Evolutionary conservation across 2,329 filamentous ascomycete species (phyloP).

Genomic region (Trichoderma hamatum): DNA sequence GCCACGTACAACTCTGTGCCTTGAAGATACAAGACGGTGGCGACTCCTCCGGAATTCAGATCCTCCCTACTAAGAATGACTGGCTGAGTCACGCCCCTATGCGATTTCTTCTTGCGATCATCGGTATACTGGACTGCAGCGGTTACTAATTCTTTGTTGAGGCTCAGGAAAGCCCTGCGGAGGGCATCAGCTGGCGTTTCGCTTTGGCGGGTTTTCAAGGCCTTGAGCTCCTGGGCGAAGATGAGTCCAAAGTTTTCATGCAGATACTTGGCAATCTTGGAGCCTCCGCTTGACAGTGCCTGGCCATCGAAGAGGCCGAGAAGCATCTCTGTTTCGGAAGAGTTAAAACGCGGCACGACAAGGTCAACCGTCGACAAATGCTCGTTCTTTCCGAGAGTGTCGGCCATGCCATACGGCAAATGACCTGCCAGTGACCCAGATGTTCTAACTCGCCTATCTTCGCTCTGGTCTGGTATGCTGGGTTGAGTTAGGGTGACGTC

Average conservation of each 20-base stretch:
- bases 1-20: conserved; percentile 90
- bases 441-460: conserved; percentile 93
- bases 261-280: conserved; percentile 93
- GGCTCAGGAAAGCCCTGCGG: conserved; percentile 78
- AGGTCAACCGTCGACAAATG: conserved; percentile 95
- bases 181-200: conserved; percentile 85
- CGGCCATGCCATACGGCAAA: conserved; percentile 95
- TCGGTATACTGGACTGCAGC: conserved; percentile 80
- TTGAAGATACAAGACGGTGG: conserved; percentile 87
- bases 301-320: conserved; percentile 97
- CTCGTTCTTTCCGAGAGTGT: conserved; percentile 89
- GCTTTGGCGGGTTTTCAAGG: conserved; percentile 63
- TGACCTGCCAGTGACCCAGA: conserved; percentile 91
- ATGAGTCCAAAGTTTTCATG: conserved; percentile 93
- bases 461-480: conserved; percentile 90
- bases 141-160: conserved; percentile 94
- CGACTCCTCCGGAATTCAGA: conserved; percentile 84
- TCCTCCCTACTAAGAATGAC: conserved; percentile 87
- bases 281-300: conserved; percentile 83
- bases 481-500: conserved; percentile 94
- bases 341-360: conserved; percentile 88
- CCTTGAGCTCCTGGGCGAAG: conserved; percentile 80
- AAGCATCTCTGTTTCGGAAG: conserved; percentile 85
- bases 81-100: conserved; percentile 71
- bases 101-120: conserved; percentile 66